phyloP scores from a whole-genome alignment of 208 protist species.

The Kentomonas sorsogonicus region DNA sequence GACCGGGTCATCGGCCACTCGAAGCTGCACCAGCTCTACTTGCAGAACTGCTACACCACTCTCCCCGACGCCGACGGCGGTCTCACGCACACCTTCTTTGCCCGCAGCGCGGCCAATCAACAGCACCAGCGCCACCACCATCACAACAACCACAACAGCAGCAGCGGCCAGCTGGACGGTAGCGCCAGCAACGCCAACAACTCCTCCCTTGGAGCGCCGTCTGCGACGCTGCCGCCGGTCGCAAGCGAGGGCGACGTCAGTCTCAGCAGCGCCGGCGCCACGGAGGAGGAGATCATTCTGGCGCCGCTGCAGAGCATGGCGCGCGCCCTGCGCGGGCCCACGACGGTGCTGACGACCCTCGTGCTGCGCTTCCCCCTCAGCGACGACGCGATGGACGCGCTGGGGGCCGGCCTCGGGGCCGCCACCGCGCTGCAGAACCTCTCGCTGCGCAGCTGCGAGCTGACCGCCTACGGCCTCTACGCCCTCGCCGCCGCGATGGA shows the following conservation, averaged over 20 bases:
- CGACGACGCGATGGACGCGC: slow-evolving; percentile 32
- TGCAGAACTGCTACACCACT: slow-evolving; percentile 52
- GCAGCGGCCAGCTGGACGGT: too few relatives aligned
- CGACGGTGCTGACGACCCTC: slow-evolving; percentile 30
- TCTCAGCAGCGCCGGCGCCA: too few relatives aligned
- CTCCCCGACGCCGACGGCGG: slow-evolving; percentile 14
- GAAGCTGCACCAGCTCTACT: slow-evolving; percentile 26
- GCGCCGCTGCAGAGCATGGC: slow-evolving; percentile 28
- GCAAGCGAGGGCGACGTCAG: neutral
- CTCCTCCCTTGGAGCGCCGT: neutral
- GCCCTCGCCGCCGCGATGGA: slow-evolving; percentile 28
- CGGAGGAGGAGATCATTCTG: slow-evolving; percentile 16
- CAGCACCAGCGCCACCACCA: too few relatives aligned
- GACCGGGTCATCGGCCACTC: slow-evolving; percentile 20
- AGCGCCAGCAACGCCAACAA: neutral
- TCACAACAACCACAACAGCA: too few relatives aligned
- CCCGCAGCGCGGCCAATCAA: slow-evolving; percentile 10
- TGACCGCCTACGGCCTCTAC: slow-evolving; percentile 28
- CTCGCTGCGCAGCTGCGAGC: slow-evolving; percentile 42
- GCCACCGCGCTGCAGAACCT: slow-evolving; percentile 32
- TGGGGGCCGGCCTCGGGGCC: slow-evolving; percentile 33
- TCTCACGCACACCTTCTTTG: slow-evolving; percentile 13
- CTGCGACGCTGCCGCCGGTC: neutral
- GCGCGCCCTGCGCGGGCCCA: slow-evolving; percentile 19
- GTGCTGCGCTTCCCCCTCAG: slow-evolving; percentile 51